phyloP scores from a whole-genome alignment of 2,329 filamentous ascomycete species.

The Alternaria triticimaculans region DNA sequence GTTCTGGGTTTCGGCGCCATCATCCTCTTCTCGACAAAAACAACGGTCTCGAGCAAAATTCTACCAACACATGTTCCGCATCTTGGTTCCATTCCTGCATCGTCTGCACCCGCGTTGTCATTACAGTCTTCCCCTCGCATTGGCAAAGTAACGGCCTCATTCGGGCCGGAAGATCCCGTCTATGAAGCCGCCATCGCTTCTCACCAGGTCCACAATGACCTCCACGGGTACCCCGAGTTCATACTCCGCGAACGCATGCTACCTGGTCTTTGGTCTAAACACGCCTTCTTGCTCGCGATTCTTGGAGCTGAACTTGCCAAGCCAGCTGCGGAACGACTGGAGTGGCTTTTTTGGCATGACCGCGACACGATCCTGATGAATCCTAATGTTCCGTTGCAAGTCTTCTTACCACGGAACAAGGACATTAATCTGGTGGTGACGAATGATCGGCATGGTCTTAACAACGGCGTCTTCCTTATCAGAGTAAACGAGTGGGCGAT shows the following conservation, averaged over 20 bases:
- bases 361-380: constrained; percentile 9
- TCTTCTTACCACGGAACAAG: background rate
- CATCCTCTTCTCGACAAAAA: background rate
- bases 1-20: background rate
- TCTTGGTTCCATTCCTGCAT: background rate
- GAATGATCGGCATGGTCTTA: constrained; percentile 51
- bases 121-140: background rate
- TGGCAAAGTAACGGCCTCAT: constrained; percentile 10
- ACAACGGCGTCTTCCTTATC: constrained; percentile 53
- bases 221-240: constrained; percentile 5
- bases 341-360: constrained; percentile 10
- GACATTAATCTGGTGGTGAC: constrained; percentile 42
- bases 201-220: constrained; percentile 3
- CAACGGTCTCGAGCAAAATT: background rate
- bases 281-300: constrained; percentile 5
- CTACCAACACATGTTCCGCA: background rate
- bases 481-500: constrained; percentile 49
- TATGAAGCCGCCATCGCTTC: constrained; percentile 5
- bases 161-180: background rate
- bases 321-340: background rate
- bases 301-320: constrained; percentile 6
- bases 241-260: constrained; percentile 7
- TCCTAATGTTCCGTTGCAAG: constrained; percentile 3
- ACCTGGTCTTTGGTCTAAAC: constrained; percentile 9
- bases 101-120: background rate